Evolutionary conservation across 306 rosid species (phyloP).

Genomic region (Lathyrus tuberosus): DNA sequence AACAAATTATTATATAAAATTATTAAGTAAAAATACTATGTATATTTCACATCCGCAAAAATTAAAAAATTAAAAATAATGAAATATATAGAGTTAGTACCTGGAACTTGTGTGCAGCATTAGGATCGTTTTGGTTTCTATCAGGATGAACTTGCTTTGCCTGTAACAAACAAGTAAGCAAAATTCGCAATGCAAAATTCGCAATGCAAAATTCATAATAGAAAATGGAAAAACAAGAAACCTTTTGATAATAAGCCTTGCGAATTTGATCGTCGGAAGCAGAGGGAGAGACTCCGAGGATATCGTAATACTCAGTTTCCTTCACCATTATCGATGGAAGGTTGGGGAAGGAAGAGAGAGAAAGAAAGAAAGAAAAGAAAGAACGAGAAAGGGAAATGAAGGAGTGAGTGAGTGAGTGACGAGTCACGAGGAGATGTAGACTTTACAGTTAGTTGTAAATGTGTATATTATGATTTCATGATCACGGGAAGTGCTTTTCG

Average conservation of each 20-base stretch:
- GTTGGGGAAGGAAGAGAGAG: not conserved
- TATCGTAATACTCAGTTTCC: conserved; percentile 84
- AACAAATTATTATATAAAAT: not conserved
- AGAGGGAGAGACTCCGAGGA: conserved; percentile 66
- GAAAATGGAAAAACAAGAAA: not conserved
- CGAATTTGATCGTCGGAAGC: conserved; percentile 85
- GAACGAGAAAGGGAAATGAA: not conserved
- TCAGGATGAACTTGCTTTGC: conserved; percentile 98
- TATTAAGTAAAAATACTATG: not conserved
- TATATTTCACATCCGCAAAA: not conserved
- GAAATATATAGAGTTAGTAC: not conserved
- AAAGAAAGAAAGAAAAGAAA: conserved; percentile 1
- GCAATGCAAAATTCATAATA: not conserved
- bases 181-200: not conserved
- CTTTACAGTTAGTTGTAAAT: conserved; percentile 78
- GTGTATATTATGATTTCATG: conserved; percentile 45
- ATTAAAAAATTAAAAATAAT: not conserved
- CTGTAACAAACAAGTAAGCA: conserved; percentile 42
- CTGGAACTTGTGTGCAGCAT: conserved; percentile 81
- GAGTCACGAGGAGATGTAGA: conserved; percentile 35
- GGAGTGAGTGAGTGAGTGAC: not conserved
- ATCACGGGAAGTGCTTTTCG: conserved; percentile 54
- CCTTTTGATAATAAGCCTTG: conserved; percentile 93
- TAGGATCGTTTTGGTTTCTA: conserved; percentile 85
- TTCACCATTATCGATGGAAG: conserved; percentile 53